phyloP scores from a whole-genome alignment of 2,329 filamentous ascomycete species.

The Cytospora piceae region DNA sequence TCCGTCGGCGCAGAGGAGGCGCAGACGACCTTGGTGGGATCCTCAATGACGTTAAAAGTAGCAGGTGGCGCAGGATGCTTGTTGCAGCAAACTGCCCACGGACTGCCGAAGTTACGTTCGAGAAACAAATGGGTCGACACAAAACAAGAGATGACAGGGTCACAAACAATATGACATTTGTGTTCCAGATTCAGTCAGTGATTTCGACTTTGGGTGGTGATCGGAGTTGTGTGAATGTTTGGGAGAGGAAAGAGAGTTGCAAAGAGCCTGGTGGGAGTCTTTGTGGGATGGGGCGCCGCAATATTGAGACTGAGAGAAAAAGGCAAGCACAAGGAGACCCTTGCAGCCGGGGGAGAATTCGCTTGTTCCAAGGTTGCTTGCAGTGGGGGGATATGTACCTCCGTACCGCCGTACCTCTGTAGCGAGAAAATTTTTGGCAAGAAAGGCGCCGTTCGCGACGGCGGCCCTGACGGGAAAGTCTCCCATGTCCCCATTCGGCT shows the following conservation, averaged over 20 bases:
- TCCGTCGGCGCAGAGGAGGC: neutral
- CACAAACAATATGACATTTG: neutral
- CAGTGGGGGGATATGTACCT: neutral
- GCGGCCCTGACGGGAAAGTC: neutral
- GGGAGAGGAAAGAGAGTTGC: neutral
- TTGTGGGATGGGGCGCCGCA: constrained; percentile 2
- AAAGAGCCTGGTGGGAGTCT: neutral
- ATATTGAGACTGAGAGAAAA: constrained; percentile 1
- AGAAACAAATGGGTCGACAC: neutral
- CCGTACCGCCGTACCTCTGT: neutral
- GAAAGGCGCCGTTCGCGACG: constrained; percentile 1
- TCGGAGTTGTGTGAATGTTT: neutral
- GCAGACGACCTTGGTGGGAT: constrained; percentile 1
- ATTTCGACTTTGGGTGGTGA: neutral
- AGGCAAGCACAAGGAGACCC: neutral
- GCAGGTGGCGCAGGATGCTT: constrained; percentile 1
- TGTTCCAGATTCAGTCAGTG: neutral
- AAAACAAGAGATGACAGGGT: neutral
- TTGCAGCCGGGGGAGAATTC: constrained; percentile 1
- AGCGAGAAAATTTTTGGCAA: neutral
- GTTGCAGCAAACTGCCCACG: neutral
- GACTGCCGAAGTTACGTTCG: neutral
- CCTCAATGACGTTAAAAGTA: neutral
- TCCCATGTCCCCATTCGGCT: neutral
- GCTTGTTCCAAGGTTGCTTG: constrained; percentile 3